phyloP scores from a whole-genome alignment of 164 flowering plant species.

The Saururus chinensis region DNA sequence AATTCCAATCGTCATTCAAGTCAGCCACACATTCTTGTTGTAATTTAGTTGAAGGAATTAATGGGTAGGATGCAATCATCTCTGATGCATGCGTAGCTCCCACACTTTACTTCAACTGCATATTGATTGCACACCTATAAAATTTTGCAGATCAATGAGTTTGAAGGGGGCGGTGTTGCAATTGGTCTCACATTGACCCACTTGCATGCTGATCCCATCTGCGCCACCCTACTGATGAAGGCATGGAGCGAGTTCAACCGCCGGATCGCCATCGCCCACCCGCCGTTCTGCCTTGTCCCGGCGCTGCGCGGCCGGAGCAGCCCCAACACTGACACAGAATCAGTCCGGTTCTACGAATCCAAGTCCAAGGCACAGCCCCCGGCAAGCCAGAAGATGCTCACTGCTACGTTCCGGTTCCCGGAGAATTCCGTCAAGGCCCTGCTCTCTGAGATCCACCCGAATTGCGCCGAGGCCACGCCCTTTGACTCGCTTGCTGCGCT shows the following conservation, averaged over 20 bases:
- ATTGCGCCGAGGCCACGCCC: slow-evolving; percentile 50
- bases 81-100: no score
- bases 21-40: no score
- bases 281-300: slow-evolving; percentile 37
- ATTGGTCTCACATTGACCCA: slow-evolving; percentile 70
- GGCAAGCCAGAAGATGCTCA: slow-evolving; percentile 27
- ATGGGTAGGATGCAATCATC: not conserved
- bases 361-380: slow-evolving; percentile 14
- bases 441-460: slow-evolving; percentile 28
- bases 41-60: no score
- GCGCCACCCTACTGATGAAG: slow-evolving; percentile 34
- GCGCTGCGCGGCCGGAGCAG: slow-evolving; percentile 12
- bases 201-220: slow-evolving; percentile 55
- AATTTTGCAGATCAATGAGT: slow-evolving; percentile 48
- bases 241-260: slow-evolving; percentile 53
- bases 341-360: slow-evolving; percentile 22
- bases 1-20: no score
- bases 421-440: slow-evolving; percentile 25
- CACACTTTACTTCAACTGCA: not conserved
- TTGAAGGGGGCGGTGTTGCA: slow-evolving; percentile 68
- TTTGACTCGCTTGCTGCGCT: slow-evolving; percentile 60
- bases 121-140: no score
- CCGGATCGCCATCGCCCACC: slow-evolving; percentile 23
- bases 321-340: slow-evolving; percentile 17
- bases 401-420: slow-evolving; percentile 57